These are phyloP conservation scores for Starmerella vitae DNA, from an alignment of 805 yeast species.

Conservation along the genomic window DNA sequence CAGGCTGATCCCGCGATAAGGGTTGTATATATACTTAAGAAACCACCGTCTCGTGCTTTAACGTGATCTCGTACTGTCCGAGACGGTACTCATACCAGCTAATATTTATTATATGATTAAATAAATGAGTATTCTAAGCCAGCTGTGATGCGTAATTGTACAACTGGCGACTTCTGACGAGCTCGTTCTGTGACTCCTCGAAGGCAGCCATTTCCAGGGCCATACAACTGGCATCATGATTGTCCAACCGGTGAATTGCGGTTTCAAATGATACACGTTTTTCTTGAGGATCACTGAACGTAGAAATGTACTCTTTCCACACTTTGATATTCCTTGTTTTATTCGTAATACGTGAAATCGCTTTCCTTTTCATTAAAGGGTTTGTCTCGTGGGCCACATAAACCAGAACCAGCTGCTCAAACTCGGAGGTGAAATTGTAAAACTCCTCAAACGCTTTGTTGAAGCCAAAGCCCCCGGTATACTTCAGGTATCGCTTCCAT, in stretches of 20 bases:
- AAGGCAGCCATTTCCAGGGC: constrained; percentile 38
- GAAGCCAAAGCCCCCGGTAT: neutral
- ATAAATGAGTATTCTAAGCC: constrained; percentile 13
- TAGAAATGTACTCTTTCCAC: constrained; percentile 8
- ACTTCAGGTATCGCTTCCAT: constrained; percentile 10
- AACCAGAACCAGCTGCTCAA: constrained; percentile 9
- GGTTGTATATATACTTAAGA: neutral
- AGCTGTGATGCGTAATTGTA: too few relatives aligned
- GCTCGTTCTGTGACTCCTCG: constrained; percentile 43
- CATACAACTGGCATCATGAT: constrained; percentile 32
- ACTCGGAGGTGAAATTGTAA: neutral
- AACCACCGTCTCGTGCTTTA: too few relatives aligned
- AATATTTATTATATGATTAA: too few relatives aligned
- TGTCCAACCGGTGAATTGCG: constrained; percentile 39
- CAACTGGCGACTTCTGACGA: constrained; percentile 49
- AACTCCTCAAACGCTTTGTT: constrained; percentile 2
- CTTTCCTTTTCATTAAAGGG: constrained; percentile 4
- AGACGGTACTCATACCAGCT: too few relatives aligned
- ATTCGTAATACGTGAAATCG: constrained; percentile 1
- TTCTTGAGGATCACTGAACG: constrained; percentile 16
- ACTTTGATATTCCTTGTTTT: neutral
- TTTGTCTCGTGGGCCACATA: constrained; percentile 11
- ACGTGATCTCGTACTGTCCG: too few relatives aligned
- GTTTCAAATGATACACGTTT: constrained; percentile 39
- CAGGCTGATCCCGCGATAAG: neutral